Conservation (phyloP, 805 yeast species). For the Zygotorulaspora sp. region DNA sequence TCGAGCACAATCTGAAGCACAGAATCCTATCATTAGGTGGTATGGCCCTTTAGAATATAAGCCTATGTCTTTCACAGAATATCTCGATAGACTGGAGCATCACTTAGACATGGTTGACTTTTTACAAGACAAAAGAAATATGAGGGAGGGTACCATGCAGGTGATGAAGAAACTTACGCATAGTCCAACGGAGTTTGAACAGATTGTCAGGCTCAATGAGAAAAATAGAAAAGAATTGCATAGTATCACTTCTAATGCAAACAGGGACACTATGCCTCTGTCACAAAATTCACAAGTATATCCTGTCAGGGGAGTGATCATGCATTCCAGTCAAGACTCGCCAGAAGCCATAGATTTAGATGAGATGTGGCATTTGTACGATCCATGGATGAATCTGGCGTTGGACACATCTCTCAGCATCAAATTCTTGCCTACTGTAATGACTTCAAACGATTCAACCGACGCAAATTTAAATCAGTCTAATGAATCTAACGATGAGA, state of each 20-base stretch:
- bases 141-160: slow-evolving; percentile 17
- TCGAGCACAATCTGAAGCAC: slow-evolving; percentile 46
- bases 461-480: slow-evolving; percentile 6
- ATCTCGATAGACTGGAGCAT: slow-evolving; percentile 32
- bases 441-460: slow-evolving; percentile 9
- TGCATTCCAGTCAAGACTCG: slow-evolving; percentile 17
- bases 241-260: slow-evolving; percentile 15
- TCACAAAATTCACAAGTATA: slow-evolving; percentile 10
- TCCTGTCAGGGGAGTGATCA: slow-evolving; percentile 19
- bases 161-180: slow-evolving; percentile 17
- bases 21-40: slow-evolving; percentile 50
- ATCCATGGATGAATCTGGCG: slow-evolving; percentile 37
- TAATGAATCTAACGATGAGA: slow-evolving; percentile 8
- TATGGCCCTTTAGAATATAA: slow-evolving; percentile 57
- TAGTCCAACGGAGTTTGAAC: slow-evolving; percentile 15
- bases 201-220: slow-evolving; percentile 17
- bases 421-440: slow-evolving; percentile 34
- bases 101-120: slow-evolving; percentile 29
- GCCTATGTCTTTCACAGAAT: slow-evolving; percentile 47
- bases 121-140: slow-evolving; percentile 21
- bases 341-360: slow-evolving; percentile 27
- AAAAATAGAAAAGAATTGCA: slow-evolving; percentile 16
- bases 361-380: slow-evolving; percentile 33
- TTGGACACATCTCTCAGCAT: slow-evolving; percentile 35
- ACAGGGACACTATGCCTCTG: slow-evolving; percentile 13